Evolutionary conservation across 83 land plant genomes (phyloP).

Genomic region (Picea engelmannii): DNA sequence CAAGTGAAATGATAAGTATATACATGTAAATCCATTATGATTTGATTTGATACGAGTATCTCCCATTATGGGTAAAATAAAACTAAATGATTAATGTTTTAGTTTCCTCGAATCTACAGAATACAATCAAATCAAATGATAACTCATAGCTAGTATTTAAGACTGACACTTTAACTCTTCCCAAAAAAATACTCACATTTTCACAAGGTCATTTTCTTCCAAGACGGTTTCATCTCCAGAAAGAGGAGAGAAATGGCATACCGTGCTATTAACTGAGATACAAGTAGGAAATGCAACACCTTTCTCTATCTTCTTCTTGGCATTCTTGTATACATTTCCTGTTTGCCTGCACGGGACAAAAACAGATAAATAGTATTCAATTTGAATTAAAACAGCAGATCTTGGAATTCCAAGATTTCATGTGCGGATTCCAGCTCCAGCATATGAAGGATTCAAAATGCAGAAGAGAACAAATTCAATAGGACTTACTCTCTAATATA

Average conservation of each 20-base stretch:
- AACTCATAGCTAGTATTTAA: not conserved
- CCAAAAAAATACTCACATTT: conserved; percentile 65
- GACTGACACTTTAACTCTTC: not conserved
- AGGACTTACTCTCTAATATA: conserved; percentile 82
- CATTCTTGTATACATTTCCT: conserved; percentile 85
- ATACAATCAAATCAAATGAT: not conserved
- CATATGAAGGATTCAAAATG: too few species aligned
- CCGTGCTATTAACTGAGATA: conserved; percentile 83
- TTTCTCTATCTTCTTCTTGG: conserved; percentile 93
- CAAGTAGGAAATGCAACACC: conserved; percentile 98
- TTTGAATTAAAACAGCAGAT: too few species aligned
- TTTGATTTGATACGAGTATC: not conserved
- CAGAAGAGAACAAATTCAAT: too few species aligned
- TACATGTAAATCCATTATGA: not conserved
- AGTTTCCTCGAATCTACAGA: not conserved
- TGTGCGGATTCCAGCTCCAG: too few species aligned
- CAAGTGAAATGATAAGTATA: not conserved
- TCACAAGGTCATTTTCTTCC: conserved; percentile 80
- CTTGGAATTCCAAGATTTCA: too few species aligned
- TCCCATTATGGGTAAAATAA: not conserved
- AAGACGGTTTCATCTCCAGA: conserved; percentile 75
- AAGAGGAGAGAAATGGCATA: conserved; percentile 93
- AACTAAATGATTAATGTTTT: not conserved
- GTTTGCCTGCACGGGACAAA: conserved; percentile 63
- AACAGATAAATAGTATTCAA: not conserved